Evolutionary conservation across 208 protist species (phyloP).

Genomic region (Leishmania major): DNA sequence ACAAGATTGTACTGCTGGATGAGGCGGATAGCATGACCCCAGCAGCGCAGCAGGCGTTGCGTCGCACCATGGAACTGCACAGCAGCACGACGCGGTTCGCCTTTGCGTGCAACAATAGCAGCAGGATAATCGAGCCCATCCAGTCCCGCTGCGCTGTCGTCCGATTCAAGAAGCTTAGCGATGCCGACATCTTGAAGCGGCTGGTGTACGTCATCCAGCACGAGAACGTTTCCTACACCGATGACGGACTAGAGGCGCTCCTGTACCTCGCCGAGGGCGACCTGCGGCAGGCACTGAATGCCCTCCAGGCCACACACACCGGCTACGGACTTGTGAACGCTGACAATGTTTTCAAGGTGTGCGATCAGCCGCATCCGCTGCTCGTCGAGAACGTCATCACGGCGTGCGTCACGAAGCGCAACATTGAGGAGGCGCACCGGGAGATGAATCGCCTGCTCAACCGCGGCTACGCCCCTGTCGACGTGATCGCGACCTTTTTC

Average conservation of each 20-base stretch:
- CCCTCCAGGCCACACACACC: constrained; percentile 96
- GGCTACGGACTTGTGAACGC: constrained; percentile 96
- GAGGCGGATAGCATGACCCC: constrained; percentile 99
- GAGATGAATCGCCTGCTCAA: constrained; percentile 82
- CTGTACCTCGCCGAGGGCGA: constrained; percentile 98
- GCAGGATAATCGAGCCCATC: constrained; percentile 99
- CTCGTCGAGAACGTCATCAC: constrained; percentile 93
- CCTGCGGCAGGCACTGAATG: constrained; percentile 98
- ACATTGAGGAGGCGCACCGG: constrained; percentile 80
- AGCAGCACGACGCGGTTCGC: constrained; percentile 98
- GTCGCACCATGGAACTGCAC: constrained; percentile 99
- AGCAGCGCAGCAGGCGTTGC: constrained; percentile 98
- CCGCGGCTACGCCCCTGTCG: constrained; percentile 94
- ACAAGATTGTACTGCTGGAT: constrained; percentile 99
- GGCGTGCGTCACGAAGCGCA: constrained; percentile 74
- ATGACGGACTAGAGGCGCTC: constrained; percentile 97
- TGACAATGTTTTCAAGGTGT: constrained; percentile 99
- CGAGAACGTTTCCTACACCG: constrained; percentile 92
- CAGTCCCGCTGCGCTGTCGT: constrained; percentile 95
- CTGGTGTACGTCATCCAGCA: constrained; percentile 90
- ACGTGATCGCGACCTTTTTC: constrained; percentile 98
- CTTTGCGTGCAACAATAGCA: constrained; percentile 98
- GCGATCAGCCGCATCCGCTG: constrained; percentile 98
- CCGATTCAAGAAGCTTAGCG: constrained; percentile 81
- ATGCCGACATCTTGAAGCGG: constrained; percentile 93